Evolutionary conservation across 768 basidiomycete species (phyloP), one percentile per base, ranked within the genome.

Genomic region (Suillus placidus): DNA sequence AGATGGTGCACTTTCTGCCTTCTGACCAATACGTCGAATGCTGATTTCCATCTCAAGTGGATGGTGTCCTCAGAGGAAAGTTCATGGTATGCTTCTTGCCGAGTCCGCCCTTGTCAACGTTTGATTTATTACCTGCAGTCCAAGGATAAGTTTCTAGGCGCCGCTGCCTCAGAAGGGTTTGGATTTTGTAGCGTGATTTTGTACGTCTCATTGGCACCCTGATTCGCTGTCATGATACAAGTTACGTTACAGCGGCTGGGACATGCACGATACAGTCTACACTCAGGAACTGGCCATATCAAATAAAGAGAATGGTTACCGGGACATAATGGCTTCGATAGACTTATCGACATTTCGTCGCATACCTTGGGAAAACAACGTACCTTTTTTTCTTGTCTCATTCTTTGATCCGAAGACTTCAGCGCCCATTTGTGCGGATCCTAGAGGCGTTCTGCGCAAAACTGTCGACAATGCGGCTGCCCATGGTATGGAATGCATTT

Each of bases 161-260:
- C 93, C 0, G 92, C 83, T 9, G 85, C 88, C 60, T 85, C 89
- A 1, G 88, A 89, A 67, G 94, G 94, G 0, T 97, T 97, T 74
- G 94, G 94, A 6, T 97, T 96, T 80, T 97, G 94, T 80, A 93
- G 91, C 71, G 92, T 96, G 57, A 87, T 96, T 64, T 98, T 96
- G 93, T 92, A 66, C 71, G 90, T 81, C 6, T n/a, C 42, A 49
- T 60, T 20, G 34, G 5, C 3, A 43, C 58, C 63, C 18, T 52
- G 45, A 34, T 60, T 54, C 60, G 16, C 54, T 45, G 10, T 55
- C 12, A 18, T 16, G 35, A 57, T 40, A 47, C 70, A 52, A 63
- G 61, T 58, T 20, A 30, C 38, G 16, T 55, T 34, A 35, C 60
- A 94, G 90, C 67, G 93, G 92, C 57, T 95, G 94, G 96, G 93